phyloP scores from a whole-genome alignment of 108 stramenopile genomes.

The Cyclotella baltica region DNA sequence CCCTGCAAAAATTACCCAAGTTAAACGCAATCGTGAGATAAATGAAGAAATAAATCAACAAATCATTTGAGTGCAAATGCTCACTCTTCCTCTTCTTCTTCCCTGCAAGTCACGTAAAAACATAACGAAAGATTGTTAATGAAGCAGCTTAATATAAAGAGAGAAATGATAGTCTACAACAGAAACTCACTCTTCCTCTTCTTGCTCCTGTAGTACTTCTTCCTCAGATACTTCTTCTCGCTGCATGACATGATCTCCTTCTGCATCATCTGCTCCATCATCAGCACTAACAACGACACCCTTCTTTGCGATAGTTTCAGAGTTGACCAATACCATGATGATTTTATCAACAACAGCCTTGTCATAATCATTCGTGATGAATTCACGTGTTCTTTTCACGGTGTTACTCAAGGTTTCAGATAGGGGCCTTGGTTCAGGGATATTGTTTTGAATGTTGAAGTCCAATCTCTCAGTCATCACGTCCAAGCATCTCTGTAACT shows the following conservation, averaged over 20 bases:
- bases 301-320: slow-evolving; percentile 78
- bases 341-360: slow-evolving; percentile 94
- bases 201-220: slow-evolving; percentile 97
- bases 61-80: slow-evolving; percentile 3
- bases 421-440: slow-evolving; percentile 87
- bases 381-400: slow-evolving; percentile 78
- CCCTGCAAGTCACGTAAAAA: slow-evolving; percentile 6
- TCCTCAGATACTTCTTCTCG: slow-evolving; percentile 97
- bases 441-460: slow-evolving; percentile 95
- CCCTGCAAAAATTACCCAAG: slow-evolving; percentile 40
- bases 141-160: background rate
- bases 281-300: slow-evolving; percentile 61
- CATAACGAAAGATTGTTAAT: background rate
- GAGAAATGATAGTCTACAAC: too few species aligned
- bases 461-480: slow-evolving; percentile 96
- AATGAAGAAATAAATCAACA: background rate
- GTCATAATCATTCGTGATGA: slow-evolving; percentile 86
- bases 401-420: slow-evolving; percentile 87
- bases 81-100: slow-evolving; percentile 85
- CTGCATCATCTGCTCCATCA: slow-evolving; percentile 86
- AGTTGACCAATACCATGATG: slow-evolving; percentile 91
- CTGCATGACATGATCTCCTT: slow-evolving; percentile 87
- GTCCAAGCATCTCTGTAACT: slow-evolving; percentile 88
- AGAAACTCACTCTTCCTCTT: slow-evolving; percentile 69
- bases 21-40: background rate